Base-by-base conservation (phyloP, 2,329 filamentous ascomycete genomes). In the Sclerotinia sclerotiorum region DNA sequence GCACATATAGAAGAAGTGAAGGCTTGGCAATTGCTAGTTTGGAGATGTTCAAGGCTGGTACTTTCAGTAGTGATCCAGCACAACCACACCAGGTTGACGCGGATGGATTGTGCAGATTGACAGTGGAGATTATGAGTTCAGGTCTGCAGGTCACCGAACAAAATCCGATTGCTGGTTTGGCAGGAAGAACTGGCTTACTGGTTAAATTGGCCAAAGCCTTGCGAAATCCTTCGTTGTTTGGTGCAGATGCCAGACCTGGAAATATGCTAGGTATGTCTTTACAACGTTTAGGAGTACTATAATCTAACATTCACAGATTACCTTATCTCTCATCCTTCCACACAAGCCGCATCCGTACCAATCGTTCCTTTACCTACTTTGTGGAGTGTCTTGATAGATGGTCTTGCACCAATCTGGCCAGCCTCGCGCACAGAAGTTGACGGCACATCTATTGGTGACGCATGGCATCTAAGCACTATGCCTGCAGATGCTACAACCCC, bases 31-130 rank as follows among this genome's bases (percentile, higher is more conserved):
- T 90, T 72, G 87, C 87, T 8, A 88, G 85, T 72, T 77, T 89
- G 75, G 94, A 97, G 74, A 97, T 97, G 94, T 97, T 97, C 85
- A 97, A 97, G 81, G 84, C 87, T 19, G 95, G 95, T 46, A 77
- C 92, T 46, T 98, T 98, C 81, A 97, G 93, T 72, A 91, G 93
- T 79, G 87, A 94, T 77, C 83, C 87, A 3, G 84, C 81, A 69
- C 93, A 97, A 80, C 93, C 93, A 63, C 92, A 88, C 76, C 94
- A 97, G 79, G 95, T 98, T 39, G 94, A 99, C 80, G 93, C 90
- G 72, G 87, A 87, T 7, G 95, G 90, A 0, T 82, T 99, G 73
- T 88, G 87, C 74, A 87, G 83, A 68, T 80, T 98, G 68, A 95
- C 90, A 0, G 84, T 90, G 15, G 88, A 93, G 44, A 84, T 86